phyloP scores from a whole-genome alignment of 164 flowering plant species.

The Vitis riparia region DNA sequence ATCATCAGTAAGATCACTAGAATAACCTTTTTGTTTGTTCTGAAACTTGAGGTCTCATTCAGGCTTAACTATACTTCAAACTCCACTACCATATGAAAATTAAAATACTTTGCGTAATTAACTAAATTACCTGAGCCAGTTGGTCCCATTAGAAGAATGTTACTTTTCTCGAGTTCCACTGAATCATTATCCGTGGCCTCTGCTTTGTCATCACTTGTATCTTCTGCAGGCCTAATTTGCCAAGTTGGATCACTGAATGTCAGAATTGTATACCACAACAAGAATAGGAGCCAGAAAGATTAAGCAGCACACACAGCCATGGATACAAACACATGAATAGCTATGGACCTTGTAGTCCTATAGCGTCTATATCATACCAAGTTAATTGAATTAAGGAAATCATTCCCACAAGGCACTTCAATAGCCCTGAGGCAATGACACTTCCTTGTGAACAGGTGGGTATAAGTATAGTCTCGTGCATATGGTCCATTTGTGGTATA shows the following conservation, averaged over 20 bases:
- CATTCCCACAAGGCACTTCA: too few relatives aligned
- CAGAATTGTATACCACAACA: background rate
- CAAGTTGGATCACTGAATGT: conserved; percentile 4
- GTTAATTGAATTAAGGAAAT: too few relatives aligned
- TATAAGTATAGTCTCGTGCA: too few relatives aligned
- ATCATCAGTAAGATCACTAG: background rate
- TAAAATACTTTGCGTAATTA: background rate
- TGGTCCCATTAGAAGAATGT: conserved; percentile 93
- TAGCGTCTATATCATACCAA: too few relatives aligned
- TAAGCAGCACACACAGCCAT: background rate
- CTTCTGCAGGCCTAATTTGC: conserved; percentile 61
- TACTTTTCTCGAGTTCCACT: conserved; percentile 96
- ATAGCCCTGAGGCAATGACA: too few relatives aligned
- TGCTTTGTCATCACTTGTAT: conserved; percentile 28
- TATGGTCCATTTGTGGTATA: too few relatives aligned
- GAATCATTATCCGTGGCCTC: conserved; percentile 52
- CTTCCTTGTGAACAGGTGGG: too few relatives aligned
- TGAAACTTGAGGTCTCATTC: background rate
- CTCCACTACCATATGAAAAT: background rate
- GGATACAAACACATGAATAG: background rate
- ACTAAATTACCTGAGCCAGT: conserved; percentile 87
- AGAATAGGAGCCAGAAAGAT: background rate
- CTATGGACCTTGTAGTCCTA: background rate
- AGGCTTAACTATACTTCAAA: background rate
- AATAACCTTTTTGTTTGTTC: background rate